Evolutionary conservation across 305 asterid genomes (phyloP), one percentile per base, ranked within the genome.

Genomic region (Solanum hybrid): DNA sequence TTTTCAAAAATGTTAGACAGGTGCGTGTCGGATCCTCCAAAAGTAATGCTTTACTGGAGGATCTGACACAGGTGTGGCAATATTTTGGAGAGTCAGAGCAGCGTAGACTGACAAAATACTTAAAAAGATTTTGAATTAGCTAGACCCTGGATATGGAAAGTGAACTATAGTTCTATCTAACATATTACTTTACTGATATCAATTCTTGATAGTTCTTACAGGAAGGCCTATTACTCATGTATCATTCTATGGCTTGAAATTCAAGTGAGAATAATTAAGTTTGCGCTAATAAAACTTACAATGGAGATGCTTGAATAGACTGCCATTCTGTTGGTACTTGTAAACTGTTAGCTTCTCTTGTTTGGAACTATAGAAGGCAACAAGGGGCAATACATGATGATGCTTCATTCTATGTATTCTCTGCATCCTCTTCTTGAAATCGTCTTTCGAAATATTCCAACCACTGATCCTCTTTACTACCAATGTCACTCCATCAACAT

Each of bases 381-480:
- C 51, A 51, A 93, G 86, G 20, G 96, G 98, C 94, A 94, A 37
- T 37, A 95, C 95, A 90, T 93, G 91, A 3, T 70, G 91, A 91
- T 96, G 98, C 90, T 88, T 95, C 90, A 92, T 93, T 86, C 88
- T 68, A 51, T 95, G 94, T 13, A 95, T 91, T 90, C 91, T 89
- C 51, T 91, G 89, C 93, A 96, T 94, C 90, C 97, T 92, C 29
- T 87, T 92, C 95, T 93, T 93, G 89, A 96, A 94, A 7, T 93
- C 95, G 9, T 94, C 96, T 38, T 84, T 92, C 0, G 94, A 80
- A 72, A 96, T 92, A 2, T 92, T 94, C 98, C 96, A 95, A 26
- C 93, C 95, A 89, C 94, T 91, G 70, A 95, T 95, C 91, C 99
- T 93, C 87, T 96, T 96, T 91, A 95, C 99, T 6, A 93, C 98